Evolutionary conservation across 257 asterid species (phyloP).

Genomic region (Handroanthus guayacan): DNA sequence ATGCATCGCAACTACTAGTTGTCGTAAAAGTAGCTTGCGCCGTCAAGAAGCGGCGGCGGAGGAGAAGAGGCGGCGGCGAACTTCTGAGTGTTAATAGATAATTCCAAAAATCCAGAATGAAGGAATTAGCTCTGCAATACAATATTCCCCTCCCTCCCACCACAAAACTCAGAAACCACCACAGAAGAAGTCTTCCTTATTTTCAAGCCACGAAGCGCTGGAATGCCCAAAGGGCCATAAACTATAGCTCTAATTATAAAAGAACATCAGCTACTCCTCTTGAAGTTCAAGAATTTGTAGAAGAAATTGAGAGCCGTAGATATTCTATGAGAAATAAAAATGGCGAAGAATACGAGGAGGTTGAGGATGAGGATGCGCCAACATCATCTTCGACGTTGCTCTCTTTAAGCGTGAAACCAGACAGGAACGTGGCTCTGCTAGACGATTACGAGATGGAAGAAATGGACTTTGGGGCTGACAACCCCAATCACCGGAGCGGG

Average conservation of each 20-base stretch:
- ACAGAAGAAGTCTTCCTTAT: constrained; percentile 20
- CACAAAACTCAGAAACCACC: constrained; percentile 34
- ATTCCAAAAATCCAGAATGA: constrained; percentile 39
- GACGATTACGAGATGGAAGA: constrained; percentile 97
- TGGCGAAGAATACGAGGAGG: constrained; percentile 41
- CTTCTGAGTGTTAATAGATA: not conserved
- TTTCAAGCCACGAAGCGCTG: constrained; percentile 29
- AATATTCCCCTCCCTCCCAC: constrained; percentile 43
- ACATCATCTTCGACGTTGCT: constrained; percentile 51
- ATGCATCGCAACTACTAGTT: not conserved
- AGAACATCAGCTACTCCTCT: constrained; percentile 17
- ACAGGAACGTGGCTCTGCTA: constrained; percentile 67
- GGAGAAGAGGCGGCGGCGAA: constrained; percentile 35
- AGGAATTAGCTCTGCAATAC: constrained; percentile 48
- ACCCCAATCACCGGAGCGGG: constrained; percentile 90
- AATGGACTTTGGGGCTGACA: constrained; percentile 58
- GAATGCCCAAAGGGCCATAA: not conserved
- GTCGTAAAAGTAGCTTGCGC: not conserved
- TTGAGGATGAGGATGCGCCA: constrained; percentile 43
- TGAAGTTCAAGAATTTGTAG: constrained; percentile 34
- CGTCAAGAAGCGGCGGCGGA: constrained; percentile 25
- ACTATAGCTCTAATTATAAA: constrained; percentile 11
- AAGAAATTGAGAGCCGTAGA: constrained; percentile 37
- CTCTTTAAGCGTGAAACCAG: constrained; percentile 85
- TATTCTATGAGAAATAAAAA: constrained; percentile 32